These are phyloP conservation scores for Quillaja saponaria DNA, from an alignment of 306 rosid species.

Conservation along the genomic window DNA sequence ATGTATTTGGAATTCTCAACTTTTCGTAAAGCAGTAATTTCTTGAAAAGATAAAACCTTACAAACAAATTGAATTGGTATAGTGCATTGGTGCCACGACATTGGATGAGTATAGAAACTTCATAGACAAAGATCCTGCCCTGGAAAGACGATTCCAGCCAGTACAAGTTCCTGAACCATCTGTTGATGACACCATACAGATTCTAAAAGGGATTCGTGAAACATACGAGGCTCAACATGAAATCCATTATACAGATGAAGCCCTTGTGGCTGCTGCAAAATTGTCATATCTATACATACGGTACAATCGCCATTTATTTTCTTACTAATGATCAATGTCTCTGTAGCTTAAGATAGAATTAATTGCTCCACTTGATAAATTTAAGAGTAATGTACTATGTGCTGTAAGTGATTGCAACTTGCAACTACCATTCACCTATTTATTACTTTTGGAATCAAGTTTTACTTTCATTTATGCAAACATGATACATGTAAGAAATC, in stretches of 20 bases:
- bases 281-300: slow-evolving; percentile 62
- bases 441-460: too few species aligned
- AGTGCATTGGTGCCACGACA: slow-evolving; percentile 71
- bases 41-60: too few species aligned
- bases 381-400: too few species aligned
- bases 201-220: slow-evolving; percentile 58
- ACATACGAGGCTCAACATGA: slow-evolving; percentile 65
- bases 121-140: slow-evolving; percentile 61
- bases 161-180: slow-evolving; percentile 63
- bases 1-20: too few species aligned
- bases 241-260: slow-evolving; percentile 58
- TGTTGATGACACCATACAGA: slow-evolving; percentile 61
- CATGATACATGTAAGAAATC: too few species aligned
- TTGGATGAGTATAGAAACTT: slow-evolving; percentile 64
- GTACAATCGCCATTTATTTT: too few species aligned
- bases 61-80: slow-evolving; percentile 10
- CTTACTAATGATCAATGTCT: neutral
- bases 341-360: too few species aligned
- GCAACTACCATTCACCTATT: too few species aligned
- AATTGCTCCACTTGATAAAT: too few species aligned
- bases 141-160: slow-evolving; percentile 62
- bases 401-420: too few species aligned
- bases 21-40: too few species aligned
- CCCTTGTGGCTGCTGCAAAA: slow-evolving; percentile 60
- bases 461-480: too few species aligned